A percentile compares a stretch with the other conserved stretches of the same genome.
These are phyloP conservation scores for Akanthomyces lecanii DNA, from an alignment of 2,329 filamentous ascomycete species.

Conservation along the genomic window DNA sequence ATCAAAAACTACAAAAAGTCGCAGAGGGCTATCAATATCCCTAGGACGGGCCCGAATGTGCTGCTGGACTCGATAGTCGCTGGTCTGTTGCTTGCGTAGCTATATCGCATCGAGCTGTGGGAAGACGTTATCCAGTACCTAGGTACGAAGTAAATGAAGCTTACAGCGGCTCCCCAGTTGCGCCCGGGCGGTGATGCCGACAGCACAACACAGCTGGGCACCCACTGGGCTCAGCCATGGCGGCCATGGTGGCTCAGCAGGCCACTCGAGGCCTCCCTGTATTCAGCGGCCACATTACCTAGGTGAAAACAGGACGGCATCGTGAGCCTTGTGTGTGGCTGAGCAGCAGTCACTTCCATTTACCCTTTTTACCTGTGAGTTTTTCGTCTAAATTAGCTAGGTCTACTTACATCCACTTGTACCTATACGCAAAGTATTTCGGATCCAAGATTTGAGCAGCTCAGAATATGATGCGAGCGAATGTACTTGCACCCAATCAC, in stretches of 20 bases:
- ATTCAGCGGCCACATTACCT: background rate
- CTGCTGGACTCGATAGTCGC: too few relatives aligned
- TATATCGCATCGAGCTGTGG: too few relatives aligned
- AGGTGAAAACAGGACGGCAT: background rate
- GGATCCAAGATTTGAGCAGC: background rate
- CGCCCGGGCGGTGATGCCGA: too few relatives aligned
- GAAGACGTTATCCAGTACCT: too few relatives aligned
- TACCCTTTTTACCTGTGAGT: background rate
- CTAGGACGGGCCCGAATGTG: too few relatives aligned
- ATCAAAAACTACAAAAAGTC: too few relatives aligned
- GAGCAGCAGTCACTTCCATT: background rate
- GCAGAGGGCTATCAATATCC: too few relatives aligned
- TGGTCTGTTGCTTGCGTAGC: too few relatives aligned
- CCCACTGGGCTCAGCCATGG: background rate
- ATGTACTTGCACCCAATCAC: background rate
- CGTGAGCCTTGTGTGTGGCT: background rate
- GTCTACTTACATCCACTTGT: too few relatives aligned
- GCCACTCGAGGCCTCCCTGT: background rate
- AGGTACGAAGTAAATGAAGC: background rate
- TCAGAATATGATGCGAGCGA: background rate
- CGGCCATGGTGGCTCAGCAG: conserved; percentile 1
- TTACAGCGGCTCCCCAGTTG: background rate
- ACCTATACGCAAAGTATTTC: too few relatives aligned
- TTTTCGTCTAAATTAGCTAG: background rate
- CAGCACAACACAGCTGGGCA: background rate